These are phyloP conservation scores for Melanogaster broomeanus DNA, from an alignment of 768 basidiomycete genomes.

Conservation along the genomic window DNA sequence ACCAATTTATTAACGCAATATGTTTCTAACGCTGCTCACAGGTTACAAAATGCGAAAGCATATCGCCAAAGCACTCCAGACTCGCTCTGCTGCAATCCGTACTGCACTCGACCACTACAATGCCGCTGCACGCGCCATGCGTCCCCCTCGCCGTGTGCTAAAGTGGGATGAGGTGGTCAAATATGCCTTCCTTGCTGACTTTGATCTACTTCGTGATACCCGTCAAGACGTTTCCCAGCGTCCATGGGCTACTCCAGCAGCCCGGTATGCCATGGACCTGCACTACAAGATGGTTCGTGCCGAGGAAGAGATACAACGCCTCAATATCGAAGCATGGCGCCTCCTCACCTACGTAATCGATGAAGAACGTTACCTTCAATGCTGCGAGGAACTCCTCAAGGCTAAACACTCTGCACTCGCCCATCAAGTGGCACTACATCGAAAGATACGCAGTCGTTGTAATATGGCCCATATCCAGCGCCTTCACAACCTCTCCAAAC, in stretches of 20 bases:
- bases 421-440: too few relatives aligned
- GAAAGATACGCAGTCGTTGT: too few relatives aligned
- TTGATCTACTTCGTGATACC: slow-evolving; percentile 14
- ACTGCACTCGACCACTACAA: slow-evolving; percentile 10
- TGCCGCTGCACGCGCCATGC: too few relatives aligned
- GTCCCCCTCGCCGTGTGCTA: slow-evolving; percentile 2
- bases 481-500: too few relatives aligned
- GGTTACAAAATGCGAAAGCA: slow-evolving; percentile 7
- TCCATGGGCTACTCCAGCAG: slow-evolving; percentile 17
- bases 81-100: slow-evolving; percentile 6
- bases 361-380: too few relatives aligned
- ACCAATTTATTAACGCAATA: neutral
- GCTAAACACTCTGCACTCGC: too few relatives aligned
- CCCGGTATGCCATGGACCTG: slow-evolving; percentile 1
- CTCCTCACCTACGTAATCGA: too few relatives aligned
- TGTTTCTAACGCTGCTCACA: neutral
- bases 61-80: slow-evolving; percentile 3
- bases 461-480: too few relatives aligned
- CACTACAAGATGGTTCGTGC: neutral
- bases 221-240: slow-evolving; percentile 12
- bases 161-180: slow-evolving; percentile 25
- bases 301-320: too few relatives aligned
- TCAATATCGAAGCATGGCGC: too few relatives aligned
- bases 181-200: slow-evolving; percentile 9
- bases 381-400: too few relatives aligned